Evolutionary conservation across 2,329 filamentous ascomycete species (phyloP).

Genomic region (Bisporella sp.): DNA sequence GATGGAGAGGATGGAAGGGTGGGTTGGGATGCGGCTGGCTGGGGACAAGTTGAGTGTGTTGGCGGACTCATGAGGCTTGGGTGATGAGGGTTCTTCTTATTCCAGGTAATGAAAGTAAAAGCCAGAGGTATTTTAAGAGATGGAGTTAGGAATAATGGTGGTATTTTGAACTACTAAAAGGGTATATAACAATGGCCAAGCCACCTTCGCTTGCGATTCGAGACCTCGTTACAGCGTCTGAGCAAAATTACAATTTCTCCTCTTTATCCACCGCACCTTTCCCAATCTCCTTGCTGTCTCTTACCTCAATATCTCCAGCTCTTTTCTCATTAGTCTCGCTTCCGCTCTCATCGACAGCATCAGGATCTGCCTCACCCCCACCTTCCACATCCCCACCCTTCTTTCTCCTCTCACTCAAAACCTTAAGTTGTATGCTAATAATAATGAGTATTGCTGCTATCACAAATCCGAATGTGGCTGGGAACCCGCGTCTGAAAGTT

Average conservation of each 20-base stretch:
- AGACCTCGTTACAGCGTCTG: neutral
- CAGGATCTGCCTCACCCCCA: neutral
- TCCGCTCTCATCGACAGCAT: neutral
- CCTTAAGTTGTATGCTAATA: conserved; percentile 2
- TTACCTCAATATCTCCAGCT: neutral
- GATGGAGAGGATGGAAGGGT: conserved; percentile 59
- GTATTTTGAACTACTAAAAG: too few species aligned
- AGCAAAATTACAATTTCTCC: neutral
- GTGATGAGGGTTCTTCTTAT: neutral
- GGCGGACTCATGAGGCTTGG: conserved; percentile 23
- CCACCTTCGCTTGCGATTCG: too few species aligned
- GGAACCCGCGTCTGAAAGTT: conserved; percentile 18
- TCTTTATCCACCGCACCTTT: neutral
- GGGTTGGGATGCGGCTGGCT: conserved; percentile 71
- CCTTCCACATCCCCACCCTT: neutral
- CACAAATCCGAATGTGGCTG: conserved; percentile 9
- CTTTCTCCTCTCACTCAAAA: neutral
- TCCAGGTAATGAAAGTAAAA: neutral
- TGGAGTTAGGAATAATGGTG: too few species aligned
- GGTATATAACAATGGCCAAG: too few species aligned
- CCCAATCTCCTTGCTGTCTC: neutral
- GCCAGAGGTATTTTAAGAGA: too few species aligned
- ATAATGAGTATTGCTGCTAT: conserved; percentile 9
- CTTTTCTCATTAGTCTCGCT: neutral
- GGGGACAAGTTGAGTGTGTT: conserved; percentile 54